phyloP scores from a whole-genome alignment of 2,329 filamentous ascomycete species.

The Aspergillus calidoustus region DNA sequence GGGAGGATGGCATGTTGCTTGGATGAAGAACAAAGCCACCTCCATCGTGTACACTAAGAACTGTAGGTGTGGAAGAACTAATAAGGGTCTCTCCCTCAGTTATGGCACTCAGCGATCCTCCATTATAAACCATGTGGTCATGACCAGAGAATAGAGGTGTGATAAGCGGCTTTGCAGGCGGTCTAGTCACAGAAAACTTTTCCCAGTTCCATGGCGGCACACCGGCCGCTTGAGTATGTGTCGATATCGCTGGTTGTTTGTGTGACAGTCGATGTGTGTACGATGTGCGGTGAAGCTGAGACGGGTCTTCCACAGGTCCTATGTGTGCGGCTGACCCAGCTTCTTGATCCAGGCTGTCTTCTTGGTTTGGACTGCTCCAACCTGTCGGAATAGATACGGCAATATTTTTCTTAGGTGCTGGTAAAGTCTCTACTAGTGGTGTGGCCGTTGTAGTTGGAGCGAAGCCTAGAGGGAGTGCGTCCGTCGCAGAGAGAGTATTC shows the following conservation, averaged over 20 bases:
- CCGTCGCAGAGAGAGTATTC: conserved; percentile 1
- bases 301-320: conserved; percentile 7
- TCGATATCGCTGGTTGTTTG: neutral
- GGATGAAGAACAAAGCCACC: neutral
- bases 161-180: neutral
- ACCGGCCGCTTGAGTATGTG: conserved; percentile 1
- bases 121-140: neutral
- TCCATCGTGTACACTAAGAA: conserved; percentile 2
- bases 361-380: conserved; percentile 3
- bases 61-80: neutral
- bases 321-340: conserved; percentile 1
- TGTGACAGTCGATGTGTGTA: conserved; percentile 4
- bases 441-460: conserved; percentile 9
- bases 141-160: conserved; percentile 7
- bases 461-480: conserved; percentile 7
- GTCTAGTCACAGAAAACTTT: neutral
- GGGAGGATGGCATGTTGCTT: conserved; percentile 7
- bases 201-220: neutral
- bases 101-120: neutral
- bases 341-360: conserved; percentile 10
- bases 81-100: conserved; percentile 3
- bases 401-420: conserved; percentile 6
- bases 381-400: conserved; percentile 3
- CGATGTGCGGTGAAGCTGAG: conserved; percentile 4
- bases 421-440: conserved; percentile 8